These are phyloP conservation scores for Bocquillonia castaneifolia DNA, from an alignment of 441 rosid genomes.

Conservation along the genomic window DNA sequence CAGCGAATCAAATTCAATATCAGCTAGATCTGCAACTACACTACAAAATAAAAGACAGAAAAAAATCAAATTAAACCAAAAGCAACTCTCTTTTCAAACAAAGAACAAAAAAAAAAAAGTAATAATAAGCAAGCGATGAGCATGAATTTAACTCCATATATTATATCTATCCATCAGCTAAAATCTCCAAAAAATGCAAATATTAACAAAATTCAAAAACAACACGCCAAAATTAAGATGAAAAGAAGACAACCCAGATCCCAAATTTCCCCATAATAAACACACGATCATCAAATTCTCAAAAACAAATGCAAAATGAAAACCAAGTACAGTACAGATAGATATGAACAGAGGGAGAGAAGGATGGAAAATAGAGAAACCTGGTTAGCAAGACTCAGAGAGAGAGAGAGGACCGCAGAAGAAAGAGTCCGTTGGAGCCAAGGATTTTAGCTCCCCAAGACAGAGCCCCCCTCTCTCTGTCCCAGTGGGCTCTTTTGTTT, in stretches of 20 bases:
- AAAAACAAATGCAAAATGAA: background rate
- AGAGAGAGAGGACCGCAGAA: conserved; percentile 22
- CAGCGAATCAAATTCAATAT: conserved; percentile 14
- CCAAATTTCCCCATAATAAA: conserved; percentile 10
- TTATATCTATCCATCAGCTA: too few species aligned
- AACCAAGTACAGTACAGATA: background rate
- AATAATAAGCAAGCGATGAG: background rate
- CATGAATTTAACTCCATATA: conserved; percentile 1
- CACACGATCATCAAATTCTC: conserved; percentile 6
- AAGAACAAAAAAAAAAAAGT: background rate
- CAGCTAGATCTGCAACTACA: conserved; percentile 37
- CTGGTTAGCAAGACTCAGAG: conserved; percentile 14
- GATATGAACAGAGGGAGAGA: background rate
- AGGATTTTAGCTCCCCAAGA: conserved; percentile 25
- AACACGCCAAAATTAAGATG: conserved; percentile 16
- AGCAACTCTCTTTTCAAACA: background rate
- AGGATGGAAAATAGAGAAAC: too few species aligned
- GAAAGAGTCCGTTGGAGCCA: conserved; percentile 37
- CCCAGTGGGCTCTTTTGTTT: conserved; percentile 22
- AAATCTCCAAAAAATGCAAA: background rate
- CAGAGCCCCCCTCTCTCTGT: conserved; percentile 9
- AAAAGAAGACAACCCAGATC: conserved; percentile 25
- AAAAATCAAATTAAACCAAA: background rate
- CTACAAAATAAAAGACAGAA: background rate
- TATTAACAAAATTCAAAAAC: conserved; percentile 22